phyloP scores from a whole-genome alignment of 1,139 yeast species.

The Candida gigantensis region DNA sequence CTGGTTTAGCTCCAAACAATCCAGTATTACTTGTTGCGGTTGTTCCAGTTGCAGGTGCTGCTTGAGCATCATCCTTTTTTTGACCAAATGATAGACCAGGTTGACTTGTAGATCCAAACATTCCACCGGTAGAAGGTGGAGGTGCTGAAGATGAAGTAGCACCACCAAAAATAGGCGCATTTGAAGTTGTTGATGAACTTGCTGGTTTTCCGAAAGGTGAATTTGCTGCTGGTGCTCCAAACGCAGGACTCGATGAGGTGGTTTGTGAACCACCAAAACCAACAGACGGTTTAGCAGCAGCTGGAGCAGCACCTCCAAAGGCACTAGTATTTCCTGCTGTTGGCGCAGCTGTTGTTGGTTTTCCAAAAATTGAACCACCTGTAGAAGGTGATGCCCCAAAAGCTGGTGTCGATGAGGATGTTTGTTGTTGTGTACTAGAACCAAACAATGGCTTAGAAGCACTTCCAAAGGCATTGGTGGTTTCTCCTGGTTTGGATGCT shows the following conservation, averaged over 20 bases:
- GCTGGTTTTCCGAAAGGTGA: conserved; percentile 9
- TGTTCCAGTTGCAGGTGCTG: conserved; percentile 8
- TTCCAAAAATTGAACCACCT: too few relatives aligned
- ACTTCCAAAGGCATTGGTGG: conserved; percentile 16
- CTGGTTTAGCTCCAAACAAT: conserved; percentile 14
- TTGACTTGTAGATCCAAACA: conserved; percentile 25
- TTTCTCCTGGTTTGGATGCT: conserved; percentile 21
- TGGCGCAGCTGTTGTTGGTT: conserved; percentile 17
- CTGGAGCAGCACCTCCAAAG: conserved; percentile 14
- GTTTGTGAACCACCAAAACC: conserved; percentile 5
- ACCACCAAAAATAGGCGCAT: conserved; percentile 23
- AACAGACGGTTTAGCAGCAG: background rate
- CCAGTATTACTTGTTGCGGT: background rate
- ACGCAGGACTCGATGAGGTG: conserved; percentile 4
- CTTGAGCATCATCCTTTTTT: conserved; percentile 18
- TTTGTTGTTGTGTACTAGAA: conserved; percentile 6
- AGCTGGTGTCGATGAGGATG: conserved; percentile 3
- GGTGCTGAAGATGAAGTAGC: conserved; percentile 17
- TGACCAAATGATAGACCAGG: conserved; percentile 19
- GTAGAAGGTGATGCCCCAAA: too few relatives aligned
- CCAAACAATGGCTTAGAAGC: background rate
- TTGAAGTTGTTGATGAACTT: conserved; percentile 10
- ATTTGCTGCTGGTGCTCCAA: conserved; percentile 11
- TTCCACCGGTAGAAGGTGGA: conserved; percentile 12
- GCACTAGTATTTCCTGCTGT: conserved; percentile 18